Conservation (phyloP, 306 rosid species). For the Medicago lupulina region DNA sequence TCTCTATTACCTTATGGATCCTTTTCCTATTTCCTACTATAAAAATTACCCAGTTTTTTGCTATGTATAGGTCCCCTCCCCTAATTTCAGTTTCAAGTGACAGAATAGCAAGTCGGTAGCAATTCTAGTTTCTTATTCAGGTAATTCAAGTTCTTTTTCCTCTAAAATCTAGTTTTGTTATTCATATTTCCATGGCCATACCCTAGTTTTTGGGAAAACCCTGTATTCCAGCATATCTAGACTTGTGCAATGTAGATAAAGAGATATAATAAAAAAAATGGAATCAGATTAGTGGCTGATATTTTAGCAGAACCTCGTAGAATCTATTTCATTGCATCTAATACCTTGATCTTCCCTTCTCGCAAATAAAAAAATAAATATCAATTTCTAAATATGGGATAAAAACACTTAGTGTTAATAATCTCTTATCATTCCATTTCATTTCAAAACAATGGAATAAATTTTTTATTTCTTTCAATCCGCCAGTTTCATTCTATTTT, state of each 20-base stretch:
- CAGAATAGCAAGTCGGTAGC: not conserved
- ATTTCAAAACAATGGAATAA: not conserved
- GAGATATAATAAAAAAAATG: not conserved
- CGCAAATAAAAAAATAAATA: too few species aligned
- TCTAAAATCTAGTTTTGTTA: not conserved
- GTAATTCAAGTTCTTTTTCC: not conserved
- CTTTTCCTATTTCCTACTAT: not conserved
- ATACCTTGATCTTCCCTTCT: not conserved
- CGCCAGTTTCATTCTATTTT: slow-evolving; percentile 3
- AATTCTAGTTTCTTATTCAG: not conserved
- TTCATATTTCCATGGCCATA: not conserved
- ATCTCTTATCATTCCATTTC: not conserved
- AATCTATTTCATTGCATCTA: not conserved
- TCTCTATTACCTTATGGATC: not conserved
- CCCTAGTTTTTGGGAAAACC: not conserved
- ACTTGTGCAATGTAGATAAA: not conserved
- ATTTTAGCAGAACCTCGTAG: not conserved
- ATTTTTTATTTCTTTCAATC: not conserved
- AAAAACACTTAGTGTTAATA: not conserved
- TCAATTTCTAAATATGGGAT: not conserved
- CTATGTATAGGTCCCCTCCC: not conserved
- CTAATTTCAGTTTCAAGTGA: not conserved
- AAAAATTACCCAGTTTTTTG: not conserved
- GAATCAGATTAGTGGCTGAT: not conserved
- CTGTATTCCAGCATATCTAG: not conserved